These are phyloP conservation scores for Retiboletus flavoniger DNA, from an alignment of 1,284 basidiomycete genomes.

Conservation along the genomic window DNA sequence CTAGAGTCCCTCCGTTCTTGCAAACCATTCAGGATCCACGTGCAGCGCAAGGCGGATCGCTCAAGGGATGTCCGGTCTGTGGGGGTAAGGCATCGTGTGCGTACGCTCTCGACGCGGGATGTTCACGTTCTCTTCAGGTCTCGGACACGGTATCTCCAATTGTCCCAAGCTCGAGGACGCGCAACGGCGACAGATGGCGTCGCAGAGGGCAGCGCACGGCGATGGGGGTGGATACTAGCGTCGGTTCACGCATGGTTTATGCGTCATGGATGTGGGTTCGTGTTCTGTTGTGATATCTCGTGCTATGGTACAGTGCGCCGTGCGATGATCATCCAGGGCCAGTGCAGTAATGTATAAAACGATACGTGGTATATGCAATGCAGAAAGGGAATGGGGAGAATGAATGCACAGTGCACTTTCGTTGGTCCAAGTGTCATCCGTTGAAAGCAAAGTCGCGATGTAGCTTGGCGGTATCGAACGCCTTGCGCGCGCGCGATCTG, in stretches of 20 bases:
- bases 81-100: conserved; percentile 59
- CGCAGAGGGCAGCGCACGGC: conserved; percentile 69
- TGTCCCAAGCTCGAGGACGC: conserved; percentile 97
- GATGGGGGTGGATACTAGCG: conserved; percentile 52
- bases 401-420: too few species aligned
- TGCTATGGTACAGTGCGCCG: conserved; percentile 16
- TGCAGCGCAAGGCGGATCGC: conserved; percentile 68
- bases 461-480: conserved; percentile 22
- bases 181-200: conserved; percentile 84
- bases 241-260: background rate
- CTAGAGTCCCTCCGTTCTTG: conserved; percentile 93
- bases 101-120: background rate
- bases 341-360: background rate
- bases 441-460: conserved; percentile 24
- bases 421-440: conserved; percentile 18
- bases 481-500: conserved; percentile 5
- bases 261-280: background rate
- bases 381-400: background rate
- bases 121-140: conserved; percentile 46
- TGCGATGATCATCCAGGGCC: background rate
- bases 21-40: conserved; percentile 90
- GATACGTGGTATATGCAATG: conserved; percentile 14
- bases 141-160: conserved; percentile 91
- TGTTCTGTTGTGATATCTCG: background rate
- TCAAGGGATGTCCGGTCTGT: conserved; percentile 93